Evolutionary conservation across 2,329 filamentous ascomycete species (phyloP), one percentile per base, ranked within the genome.

Genomic region (Talaromyces sp.): DNA sequence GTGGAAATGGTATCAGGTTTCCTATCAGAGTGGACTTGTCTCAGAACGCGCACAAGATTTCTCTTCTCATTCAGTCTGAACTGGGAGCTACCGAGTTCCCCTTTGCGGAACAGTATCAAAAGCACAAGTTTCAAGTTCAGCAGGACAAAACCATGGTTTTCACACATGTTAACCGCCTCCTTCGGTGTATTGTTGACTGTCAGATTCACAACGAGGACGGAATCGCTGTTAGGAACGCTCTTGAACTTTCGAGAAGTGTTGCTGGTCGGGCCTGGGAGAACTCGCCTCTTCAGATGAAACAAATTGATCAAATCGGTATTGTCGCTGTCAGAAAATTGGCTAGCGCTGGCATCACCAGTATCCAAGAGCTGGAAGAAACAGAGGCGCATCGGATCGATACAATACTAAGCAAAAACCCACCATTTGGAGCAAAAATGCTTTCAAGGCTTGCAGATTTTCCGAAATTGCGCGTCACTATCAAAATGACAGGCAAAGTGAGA

Each of bases 201-300:
- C 86, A 89, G 58, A 74, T 87, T 8, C 71, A 76, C 24, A 68
- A 74, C 68, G 77, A 79, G 72, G 91, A 97, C 70, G 87, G 90
- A 0, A 73, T 85, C 4, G 83, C 88, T 1, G 81, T 86, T 1
- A 83, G 83, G 29, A 86, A 87, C 62, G 88, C 88, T 6, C 81
- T 97, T 1, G 89, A 93, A 68, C 81, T 97, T 6, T 83, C 88
- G 54, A 83, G 93, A 60, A 91, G 90, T 64, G 77, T 97, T 56
- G 83, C 85, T 24, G 89, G 92, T 1, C 84, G 83, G 61, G 82
- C 82, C 1, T 96, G 92, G 94, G 94, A 99, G 68, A 86, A 89
- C 35, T 89, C 87, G 2, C 85, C 90, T 0, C 80, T 88, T 24
- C 90, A 97, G 65, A 83, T 99, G 68, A 88, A 89, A 62, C 93